Base-by-base conservation (phyloP, 2,329 filamentous ascomycete genomes). In the Pseudohalonectria lignicola region DNA sequence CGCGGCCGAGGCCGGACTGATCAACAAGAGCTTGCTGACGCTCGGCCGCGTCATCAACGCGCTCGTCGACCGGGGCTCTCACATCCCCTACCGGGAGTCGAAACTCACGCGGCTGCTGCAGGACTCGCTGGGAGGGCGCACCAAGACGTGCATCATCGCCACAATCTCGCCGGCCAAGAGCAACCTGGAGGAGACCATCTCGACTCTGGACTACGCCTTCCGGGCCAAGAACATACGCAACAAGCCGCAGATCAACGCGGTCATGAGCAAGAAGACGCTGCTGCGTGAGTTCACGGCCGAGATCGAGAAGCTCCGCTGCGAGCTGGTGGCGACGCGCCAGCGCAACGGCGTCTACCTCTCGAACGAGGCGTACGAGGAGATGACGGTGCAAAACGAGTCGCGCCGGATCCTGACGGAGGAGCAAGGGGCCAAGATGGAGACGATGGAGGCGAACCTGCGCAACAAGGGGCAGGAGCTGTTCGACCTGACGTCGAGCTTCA, bases 91-190 rank as follows among this genome's bases (percentile, higher is more conserved):
- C 59, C 73, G 92, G 50, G 93, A 98, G 61, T 98, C 92, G 2
- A 98, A 98, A 58, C 76, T 98, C 51, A 98, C 92, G 2, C 78
- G 92, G 16, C 66, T 98, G 4, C 67, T 98, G 16, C 93, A 98
- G 77, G 93, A 98, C 56, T 98, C 93, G 1, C 74, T 98, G 0
- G 92, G 92, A 44, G 92, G 92, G 3, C 78, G 83, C 37, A 98
- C 93, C 2, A 98, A 98, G 56, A 98, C 92, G 0, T 98, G 92
- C 64, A 98, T 98, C 47, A 96, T 98, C 52, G 92, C 92, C 5
- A 98, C 92, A 1, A 74, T 98, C 30, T 96, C 92, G 3, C 88
- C 92, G 1, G 86, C 88, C 7, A 93, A 92, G 59, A 88, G 82
- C 60, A 98, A 96, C 50, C 68, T 98, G 2, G 92, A 98, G 53